Base-by-base conservation (phyloP, 148 eudicot genomes). In the Cornus suecica region DNA sequence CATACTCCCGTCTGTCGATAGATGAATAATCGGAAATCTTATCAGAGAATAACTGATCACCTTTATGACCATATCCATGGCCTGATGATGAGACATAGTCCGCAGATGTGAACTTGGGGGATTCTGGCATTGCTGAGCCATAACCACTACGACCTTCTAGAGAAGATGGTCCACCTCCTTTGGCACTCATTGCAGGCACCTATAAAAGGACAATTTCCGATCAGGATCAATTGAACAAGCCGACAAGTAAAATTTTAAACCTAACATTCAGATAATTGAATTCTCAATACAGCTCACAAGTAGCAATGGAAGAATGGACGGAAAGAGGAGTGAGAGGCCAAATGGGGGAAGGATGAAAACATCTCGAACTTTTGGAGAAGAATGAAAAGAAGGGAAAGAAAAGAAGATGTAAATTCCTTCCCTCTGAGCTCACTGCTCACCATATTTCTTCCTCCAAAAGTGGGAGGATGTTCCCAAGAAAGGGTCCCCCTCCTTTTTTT, bases 31-130 rank as follows among this genome's bases (percentile, higher is more conserved):
- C 97, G 68, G 90, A 73, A 78, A 85, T 75, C 78, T 87, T 88
- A 34, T 88, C 97, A 30, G 88, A 65, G 52, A 83, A 84, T 66
- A 85, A 71, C 3, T 83, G 89, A 72, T 92, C 97, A 68, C 79
- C 68, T 84, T 92, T 90, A 66, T 87, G 97, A 74, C 87, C 86
- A 87, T 92, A 94, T 56, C 90, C 94, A 70, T 76, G 97, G 79
- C 83, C 82, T 65, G 94, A 82, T 10, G 90, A 78, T 30, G 92
- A 74, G 25, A 80, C 78, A 82, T 89, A 90, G 72, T 90, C 97
- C 69, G 84, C 73, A 72, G 92, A 48, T 26, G 86, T 37, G 56
- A 84, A 86, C 80, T 89, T 93, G 2, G 98, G 94, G 9, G 98
- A 94, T 32, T 90, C 97, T 31, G 85, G 76, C 76, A 85, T 81